These are phyloP conservation scores for Pneumocystis wakefieldiae DNA, from an alignment of 1,139 yeast genomes.

Conservation along the genomic window DNA sequence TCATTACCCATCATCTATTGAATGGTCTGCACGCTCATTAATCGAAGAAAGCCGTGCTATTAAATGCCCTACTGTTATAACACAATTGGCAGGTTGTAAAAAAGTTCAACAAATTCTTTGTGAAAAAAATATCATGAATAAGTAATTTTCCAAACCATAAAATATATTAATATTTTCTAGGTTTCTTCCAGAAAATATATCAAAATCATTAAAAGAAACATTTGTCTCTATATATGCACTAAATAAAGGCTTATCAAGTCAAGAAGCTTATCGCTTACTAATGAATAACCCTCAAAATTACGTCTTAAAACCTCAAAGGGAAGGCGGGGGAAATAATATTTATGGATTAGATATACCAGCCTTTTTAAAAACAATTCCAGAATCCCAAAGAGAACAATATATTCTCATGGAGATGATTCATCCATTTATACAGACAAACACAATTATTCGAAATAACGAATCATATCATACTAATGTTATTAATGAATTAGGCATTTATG, in stretches of 20 bases:
- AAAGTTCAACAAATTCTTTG: constrained; percentile 83
- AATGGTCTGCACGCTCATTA: constrained; percentile 63
- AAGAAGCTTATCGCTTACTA: constrained; percentile 51
- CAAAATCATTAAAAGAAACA: constrained; percentile 34
- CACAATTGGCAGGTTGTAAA: constrained; percentile 85
- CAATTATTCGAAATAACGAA: constrained; percentile 53
- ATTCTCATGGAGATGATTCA: constrained; percentile 84
- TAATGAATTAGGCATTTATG: constrained; percentile 84
- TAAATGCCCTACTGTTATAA: constrained; percentile 77
- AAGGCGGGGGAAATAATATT: constrained; percentile 88
- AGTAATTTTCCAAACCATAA: constrained; percentile 29
- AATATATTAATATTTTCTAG: background rate
- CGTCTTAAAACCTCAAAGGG: constrained; percentile 92
- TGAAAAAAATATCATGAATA: constrained; percentile 32
- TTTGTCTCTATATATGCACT: constrained; percentile 80
- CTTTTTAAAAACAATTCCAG: constrained; percentile 46
- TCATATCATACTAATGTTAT: constrained; percentile 53
- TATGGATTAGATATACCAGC: constrained; percentile 71
- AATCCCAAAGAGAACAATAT: constrained; percentile 74
- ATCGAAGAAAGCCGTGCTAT: constrained; percentile 68
- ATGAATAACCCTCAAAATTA: constrained; percentile 49
- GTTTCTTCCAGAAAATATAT: constrained; percentile 16
- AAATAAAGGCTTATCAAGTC: constrained; percentile 50
- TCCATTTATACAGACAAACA: constrained; percentile 54
- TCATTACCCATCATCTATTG: constrained; percentile 44